Evolutionary conservation across 305 asterid genomes (phyloP), one percentile per base, ranked within the genome.

Genomic region (Rubia balearica): DNA sequence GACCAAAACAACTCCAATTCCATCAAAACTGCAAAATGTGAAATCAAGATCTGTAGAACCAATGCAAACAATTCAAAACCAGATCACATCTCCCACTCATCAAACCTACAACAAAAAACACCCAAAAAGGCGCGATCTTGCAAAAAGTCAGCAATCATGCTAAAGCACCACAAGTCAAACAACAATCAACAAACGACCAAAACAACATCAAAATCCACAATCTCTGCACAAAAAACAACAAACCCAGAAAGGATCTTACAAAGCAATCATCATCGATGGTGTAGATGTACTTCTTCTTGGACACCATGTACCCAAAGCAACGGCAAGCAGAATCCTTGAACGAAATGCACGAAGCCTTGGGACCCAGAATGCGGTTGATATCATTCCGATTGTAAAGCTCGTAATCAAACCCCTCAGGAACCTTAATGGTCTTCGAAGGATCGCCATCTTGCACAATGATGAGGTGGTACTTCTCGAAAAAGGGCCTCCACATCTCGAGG

Each of bases 261-360:
- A 87, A 89, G 86, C 96, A 89, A 74, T 89, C 93, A 61, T 89
- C 96, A 64, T 89, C 96, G 45, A 89, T 89, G 76, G 96, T 89
- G 87, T 75, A 89, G 76, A 89, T 83, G 71, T 89, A 89, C 84
- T 89, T 87, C 88, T 86, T 88, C 80, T 85, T 88, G 27, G 92
- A 89, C 16, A 89, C 86, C 88, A 89, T 67, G 60, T 75, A 89
- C 0, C 96, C 96, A 64, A 89, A 88, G 87, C 95, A 88, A 33
- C 95, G 88, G 75, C 90, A 89, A 63, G 92, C 96, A 13, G 92
- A 89, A 45, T 86, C 96, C 83, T 88, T 88, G 81, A 88, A 88
- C n/a, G 96, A 89, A 75, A 89, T 89, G 80, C 96, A 89, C 41
- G 80, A 81, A 9, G 96, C 88, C 81, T 86, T 88, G 46, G 89